A percentile compares a stretch with the other conserved stretches of the same genome.
Conservation (phyloP, 306 rosid genomes). For the Carpinus fangiana region DNA sequence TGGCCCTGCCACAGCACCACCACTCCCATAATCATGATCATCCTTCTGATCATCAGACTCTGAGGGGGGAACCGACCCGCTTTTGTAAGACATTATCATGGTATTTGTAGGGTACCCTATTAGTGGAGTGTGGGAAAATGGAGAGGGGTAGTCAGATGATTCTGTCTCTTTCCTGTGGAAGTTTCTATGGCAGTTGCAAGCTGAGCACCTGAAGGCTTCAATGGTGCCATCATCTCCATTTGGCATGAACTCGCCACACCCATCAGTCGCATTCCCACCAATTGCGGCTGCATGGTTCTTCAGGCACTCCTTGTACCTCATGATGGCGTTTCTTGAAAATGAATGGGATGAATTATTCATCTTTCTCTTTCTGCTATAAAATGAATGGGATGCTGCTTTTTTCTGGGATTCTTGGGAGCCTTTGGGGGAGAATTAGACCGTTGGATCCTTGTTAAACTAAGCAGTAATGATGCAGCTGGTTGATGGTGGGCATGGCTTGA, state of each 20-base stretch:
- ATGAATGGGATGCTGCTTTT: not conserved
- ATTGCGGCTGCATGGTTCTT: constrained; percentile 65
- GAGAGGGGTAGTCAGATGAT: not conserved
- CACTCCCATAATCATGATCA: constrained; percentile 13
- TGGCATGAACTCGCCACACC: constrained; percentile 63
- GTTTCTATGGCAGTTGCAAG: constrained; percentile 61
- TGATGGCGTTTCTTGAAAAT: not conserved
- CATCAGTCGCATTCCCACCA: constrained; percentile 60
- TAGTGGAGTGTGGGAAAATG: constrained; percentile 10
- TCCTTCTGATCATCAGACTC: constrained; percentile 34
- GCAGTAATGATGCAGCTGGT: not conserved
- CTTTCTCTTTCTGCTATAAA: not conserved
- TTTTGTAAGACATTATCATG: constrained; percentile 35
- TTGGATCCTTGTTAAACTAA: not conserved
- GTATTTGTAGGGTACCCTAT: constrained; percentile 7
- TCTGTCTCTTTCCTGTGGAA: constrained; percentile 54
- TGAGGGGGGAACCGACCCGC: constrained; percentile 36
- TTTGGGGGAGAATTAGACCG: not conserved
- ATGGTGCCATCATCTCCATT: constrained; percentile 43
- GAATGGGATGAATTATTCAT: constrained; percentile 3
- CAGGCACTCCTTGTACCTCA: constrained; percentile 46
- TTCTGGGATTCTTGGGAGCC: constrained; percentile 2
- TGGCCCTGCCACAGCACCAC: constrained; percentile 29
- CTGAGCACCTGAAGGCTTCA: constrained; percentile 49
- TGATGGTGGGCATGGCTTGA: not conserved